A percentile compares a stretch with the other conserved stretches of the same genome.
Evolutionary conservation across 139 green algal species (phyloP).

Genomic region (Tetradesmus lagerheimii): DNA sequence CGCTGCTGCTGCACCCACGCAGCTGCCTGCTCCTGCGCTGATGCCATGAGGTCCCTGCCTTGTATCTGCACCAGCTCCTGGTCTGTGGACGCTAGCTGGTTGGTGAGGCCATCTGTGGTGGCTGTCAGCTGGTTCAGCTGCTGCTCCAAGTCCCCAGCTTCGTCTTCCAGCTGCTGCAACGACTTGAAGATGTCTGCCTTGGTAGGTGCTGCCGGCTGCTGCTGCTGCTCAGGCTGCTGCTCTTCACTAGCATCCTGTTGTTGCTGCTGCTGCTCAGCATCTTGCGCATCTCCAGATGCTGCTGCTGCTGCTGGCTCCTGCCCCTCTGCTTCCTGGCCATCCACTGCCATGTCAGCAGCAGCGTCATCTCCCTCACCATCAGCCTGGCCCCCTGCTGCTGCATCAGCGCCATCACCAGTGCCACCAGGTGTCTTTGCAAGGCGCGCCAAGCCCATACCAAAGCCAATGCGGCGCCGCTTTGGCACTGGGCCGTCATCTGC

Average conservation of each 20-base stretch:
- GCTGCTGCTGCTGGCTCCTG: neutral
- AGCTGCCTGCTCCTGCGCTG: neutral
- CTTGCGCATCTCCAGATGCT: neutral
- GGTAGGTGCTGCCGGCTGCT: neutral
- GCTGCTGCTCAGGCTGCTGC: slow-evolving; percentile 19
- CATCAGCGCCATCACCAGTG: neutral
- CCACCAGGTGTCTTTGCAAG: slow-evolving; percentile 1
- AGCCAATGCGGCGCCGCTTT: slow-evolving; percentile 33
- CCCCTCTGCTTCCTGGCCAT: neutral
- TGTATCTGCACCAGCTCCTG: slow-evolving; percentile 17
- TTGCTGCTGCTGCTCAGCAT: neutral
- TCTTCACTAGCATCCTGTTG: neutral
- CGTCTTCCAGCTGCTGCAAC: slow-evolving; percentile 27
- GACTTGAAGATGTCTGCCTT: slow-evolving; percentile 32
- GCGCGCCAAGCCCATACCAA: slow-evolving; percentile 28
- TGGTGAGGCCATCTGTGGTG: slow-evolving; percentile 1
- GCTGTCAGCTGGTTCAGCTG: slow-evolving; percentile 3
- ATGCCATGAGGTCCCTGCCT: neutral
- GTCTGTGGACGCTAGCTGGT: slow-evolving; percentile 2
- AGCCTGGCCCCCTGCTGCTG: neutral
- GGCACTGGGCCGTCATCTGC: slow-evolving; percentile 3
- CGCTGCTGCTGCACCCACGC: neutral
- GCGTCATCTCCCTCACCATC: neutral
- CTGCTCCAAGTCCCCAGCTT: neutral
- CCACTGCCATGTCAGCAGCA: neutral